Evolutionary conservation across 2,329 filamentous ascomycete species (phyloP), one percentile per base, ranked within the genome.

Genomic region (Botrytis aclada): DNA sequence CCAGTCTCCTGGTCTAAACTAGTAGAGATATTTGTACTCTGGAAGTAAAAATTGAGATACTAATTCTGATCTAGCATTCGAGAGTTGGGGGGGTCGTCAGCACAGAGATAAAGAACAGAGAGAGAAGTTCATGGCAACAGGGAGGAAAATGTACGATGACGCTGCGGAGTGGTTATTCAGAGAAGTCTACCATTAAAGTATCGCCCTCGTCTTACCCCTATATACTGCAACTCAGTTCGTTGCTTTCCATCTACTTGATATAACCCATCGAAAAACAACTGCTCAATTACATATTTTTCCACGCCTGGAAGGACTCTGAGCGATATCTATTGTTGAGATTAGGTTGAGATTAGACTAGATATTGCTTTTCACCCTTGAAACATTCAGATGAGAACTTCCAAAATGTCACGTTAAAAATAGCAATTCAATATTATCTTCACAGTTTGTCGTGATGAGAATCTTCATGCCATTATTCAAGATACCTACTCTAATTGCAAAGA

Each of bases 141-240:
- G 39, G n/a, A 62, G 58, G 6, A 70, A 54, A 29, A 69, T 72
- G 65, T 72, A 47, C 3, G 66, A 72, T 62, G 56, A 70, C 34
- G 58, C 65, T 34, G 66, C 71, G 14, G 58, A 70, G 66, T 72
- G 71, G 65, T 47, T 72, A 37, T 51, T 70, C 39, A 34, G 56
- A 45, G 71, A 72, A 70, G 56, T 72, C 20, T 72, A 72, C 39
- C 51, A 18, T 34, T 72, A 70, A n/a, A 22, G 0, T 18, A 29
- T 22, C 56, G 20, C 16, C 39, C 12, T 54, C n/a, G 1, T 56
- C 34, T 41, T 4, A 1, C 47, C 20, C 4, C 41, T 16, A 6
- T 16, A 14, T 39, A 18, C 34, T 39, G 37, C 25, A 41, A 41
- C 12, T 12, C 16, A 18, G 1, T 22, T 29, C 14, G 8, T 20